Conservation (phyloP, 176 grass and related monocot genomes). For the Oryza meyeriana region DNA sequence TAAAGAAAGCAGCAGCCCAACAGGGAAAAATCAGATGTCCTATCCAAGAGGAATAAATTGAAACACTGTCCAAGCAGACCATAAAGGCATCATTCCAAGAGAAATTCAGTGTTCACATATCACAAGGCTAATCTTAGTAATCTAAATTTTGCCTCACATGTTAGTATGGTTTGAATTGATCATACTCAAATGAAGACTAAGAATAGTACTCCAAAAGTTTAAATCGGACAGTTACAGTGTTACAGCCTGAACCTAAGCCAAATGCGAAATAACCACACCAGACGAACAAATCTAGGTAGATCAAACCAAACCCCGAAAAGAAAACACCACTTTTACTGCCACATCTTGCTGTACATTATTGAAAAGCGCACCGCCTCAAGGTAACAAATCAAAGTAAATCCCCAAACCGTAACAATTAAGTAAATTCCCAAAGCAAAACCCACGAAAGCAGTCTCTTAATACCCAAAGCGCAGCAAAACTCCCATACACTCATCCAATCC, state of each 20-base stretch:
- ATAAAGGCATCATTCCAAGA: slow-evolving; percentile 9
- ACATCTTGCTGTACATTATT: neutral
- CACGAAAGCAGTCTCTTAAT: neutral
- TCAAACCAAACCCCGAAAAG: neutral
- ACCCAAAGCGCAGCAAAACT: neutral
- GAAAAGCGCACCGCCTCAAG: neutral
- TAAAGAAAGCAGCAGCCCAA: neutral
- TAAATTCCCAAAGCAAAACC: neutral
- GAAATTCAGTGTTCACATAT: slow-evolving; percentile 14
- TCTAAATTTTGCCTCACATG: slow-evolving; percentile 4
- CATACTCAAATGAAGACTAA: neutral
- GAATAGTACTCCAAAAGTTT: neutral
- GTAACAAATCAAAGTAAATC: slow-evolving; percentile 31
- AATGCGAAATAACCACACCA: neutral
- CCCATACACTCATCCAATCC: slow-evolving; percentile 4
- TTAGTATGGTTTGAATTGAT: neutral
- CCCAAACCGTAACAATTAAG: slow-evolving; percentile 1
- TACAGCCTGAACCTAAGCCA: neutral
- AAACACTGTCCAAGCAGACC: neutral
- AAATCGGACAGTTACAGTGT: neutral
- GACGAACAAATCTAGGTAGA: slow-evolving; percentile 9
- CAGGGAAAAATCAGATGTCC: neutral
- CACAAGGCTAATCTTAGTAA: slow-evolving; percentile 19
- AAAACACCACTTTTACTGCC: neutral
- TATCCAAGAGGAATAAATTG: neutral